Evolutionary conservation across 2,329 filamentous ascomycete genomes (phyloP).

Genomic region (Cladosporium sp.): DNA sequence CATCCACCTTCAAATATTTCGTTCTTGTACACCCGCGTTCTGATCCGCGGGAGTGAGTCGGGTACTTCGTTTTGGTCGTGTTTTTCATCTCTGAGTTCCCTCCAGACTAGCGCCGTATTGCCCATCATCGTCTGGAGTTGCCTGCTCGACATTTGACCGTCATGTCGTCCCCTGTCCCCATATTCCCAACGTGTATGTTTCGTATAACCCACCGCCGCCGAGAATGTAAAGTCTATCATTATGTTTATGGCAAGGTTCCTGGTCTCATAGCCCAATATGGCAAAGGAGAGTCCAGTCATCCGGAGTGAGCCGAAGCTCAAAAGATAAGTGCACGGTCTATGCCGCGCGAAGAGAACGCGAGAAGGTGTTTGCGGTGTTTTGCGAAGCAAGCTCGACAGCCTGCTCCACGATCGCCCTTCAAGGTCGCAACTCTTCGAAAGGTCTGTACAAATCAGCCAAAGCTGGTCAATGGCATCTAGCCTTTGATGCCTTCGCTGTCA

Average conservation of each 20-base stretch:
- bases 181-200: background rate
- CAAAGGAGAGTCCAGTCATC: background rate
- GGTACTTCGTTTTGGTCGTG: background rate
- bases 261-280: background rate
- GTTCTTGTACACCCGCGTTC: background rate
- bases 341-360: background rate
- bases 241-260: background rate
- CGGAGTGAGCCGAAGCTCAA: background rate
- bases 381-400: background rate
- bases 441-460: background rate
- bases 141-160: background rate
- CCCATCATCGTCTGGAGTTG: conserved; percentile 8
- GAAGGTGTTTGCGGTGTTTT: background rate
- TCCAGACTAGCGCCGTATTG: conserved; percentile 13
- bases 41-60: background rate
- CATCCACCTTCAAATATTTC: background rate
- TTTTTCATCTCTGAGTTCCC: background rate
- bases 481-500: conserved; percentile 34
- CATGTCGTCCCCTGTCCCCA: background rate
- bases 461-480: conserved; percentile 9
- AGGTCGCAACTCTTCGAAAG: background rate
- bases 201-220: background rate
- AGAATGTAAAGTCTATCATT: conserved; percentile 2
- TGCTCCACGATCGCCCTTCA: background rate
- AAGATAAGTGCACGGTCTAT: background rate